Evolutionary conservation across 768 basidiomycete species (phyloP).

Genomic region (Tricholoma sp.): DNA sequence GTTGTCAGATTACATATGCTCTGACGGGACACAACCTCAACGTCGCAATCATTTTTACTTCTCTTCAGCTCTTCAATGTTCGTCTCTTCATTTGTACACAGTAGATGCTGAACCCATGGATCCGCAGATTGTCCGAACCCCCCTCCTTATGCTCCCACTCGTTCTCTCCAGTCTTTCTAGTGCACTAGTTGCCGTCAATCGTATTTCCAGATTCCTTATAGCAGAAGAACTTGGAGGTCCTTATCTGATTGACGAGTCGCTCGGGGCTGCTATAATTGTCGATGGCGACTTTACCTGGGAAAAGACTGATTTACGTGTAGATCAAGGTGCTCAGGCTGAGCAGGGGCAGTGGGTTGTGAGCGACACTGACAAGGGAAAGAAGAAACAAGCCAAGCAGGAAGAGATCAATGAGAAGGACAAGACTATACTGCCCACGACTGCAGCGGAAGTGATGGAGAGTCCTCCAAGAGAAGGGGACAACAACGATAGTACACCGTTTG

Average conservation of each 20-base stretch:
- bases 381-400: not conserved
- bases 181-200: conserved; percentile 41
- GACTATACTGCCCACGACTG: conserved; percentile 3
- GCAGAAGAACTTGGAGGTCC: conserved; percentile 49
- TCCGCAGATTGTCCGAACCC: conserved; percentile 48
- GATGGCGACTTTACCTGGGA: conserved; percentile 52
- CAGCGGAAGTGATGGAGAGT: conserved; percentile 5
- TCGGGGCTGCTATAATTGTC: conserved; percentile 36
- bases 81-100: not conserved
- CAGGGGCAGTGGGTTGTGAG: conserved; percentile 14
- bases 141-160: conserved; percentile 49
- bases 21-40: conserved; percentile 49
- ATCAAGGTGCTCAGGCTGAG: conserved; percentile 5
- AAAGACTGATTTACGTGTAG: conserved; percentile 17
- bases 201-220: conserved; percentile 43
- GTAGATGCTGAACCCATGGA: not conserved
- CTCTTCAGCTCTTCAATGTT: conserved; percentile 53
- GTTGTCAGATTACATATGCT: conserved; percentile 51
- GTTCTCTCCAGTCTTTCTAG: conserved; percentile 44
- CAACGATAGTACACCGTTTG: conserved; percentile 43
- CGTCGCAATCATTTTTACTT: conserved; percentile 49
- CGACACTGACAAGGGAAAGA: not conserved
- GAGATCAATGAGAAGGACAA: not conserved
- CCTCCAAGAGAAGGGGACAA: conserved; percentile 12
- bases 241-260: conserved; percentile 36